A percentile compares a stretch with the other conserved stretches of the same genome.
Conservation (phyloP, 371 early-diverging fungal genomes). For the Mortierella sp. region DNA sequence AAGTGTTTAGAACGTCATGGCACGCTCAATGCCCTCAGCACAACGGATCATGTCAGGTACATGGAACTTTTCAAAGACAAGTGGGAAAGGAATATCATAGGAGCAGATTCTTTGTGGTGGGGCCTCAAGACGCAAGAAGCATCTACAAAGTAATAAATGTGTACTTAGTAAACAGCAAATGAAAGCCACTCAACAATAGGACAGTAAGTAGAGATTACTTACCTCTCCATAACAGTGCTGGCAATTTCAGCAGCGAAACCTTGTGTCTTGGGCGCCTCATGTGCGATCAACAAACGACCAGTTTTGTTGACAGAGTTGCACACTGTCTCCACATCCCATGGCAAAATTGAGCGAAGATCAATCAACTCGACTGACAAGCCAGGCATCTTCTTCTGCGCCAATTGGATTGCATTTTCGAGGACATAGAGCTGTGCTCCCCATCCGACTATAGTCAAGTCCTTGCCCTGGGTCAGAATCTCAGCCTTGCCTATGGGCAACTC, state of each 20-base stretch:
- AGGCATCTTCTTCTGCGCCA: slow-evolving; percentile 90
- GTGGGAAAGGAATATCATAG: slow-evolving; percentile 96
- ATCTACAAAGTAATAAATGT: slow-evolving; percentile 27
- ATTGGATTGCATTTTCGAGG: slow-evolving; percentile 90
- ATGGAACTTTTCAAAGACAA: slow-evolving; percentile 95
- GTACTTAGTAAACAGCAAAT: background rate
- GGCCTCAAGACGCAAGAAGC: slow-evolving; percentile 86
- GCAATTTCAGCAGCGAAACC: slow-evolving; percentile 98
- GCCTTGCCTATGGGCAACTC: slow-evolving; percentile 95
- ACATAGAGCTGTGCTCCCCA: slow-evolving; percentile 96
- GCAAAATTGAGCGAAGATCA: slow-evolving; percentile 92
- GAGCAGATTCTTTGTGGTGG: slow-evolving; percentile 92
- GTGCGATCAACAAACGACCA: slow-evolving; percentile 93
- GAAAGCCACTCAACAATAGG: background rate
- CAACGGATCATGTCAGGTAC: slow-evolving; percentile 91
- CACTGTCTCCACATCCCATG: slow-evolving; percentile 96
- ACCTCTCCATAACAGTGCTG: slow-evolving; percentile 89
- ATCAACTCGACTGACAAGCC: slow-evolving; percentile 95
- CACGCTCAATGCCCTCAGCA: slow-evolving; percentile 84
- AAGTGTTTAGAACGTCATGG: slow-evolving; percentile 49
- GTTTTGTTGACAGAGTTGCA: slow-evolving; percentile 96
- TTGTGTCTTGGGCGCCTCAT: slow-evolving; percentile 94
- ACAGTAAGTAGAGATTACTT: slow-evolving; percentile 56
- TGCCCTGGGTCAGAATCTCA: slow-evolving; percentile 90
- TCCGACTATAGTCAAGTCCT: slow-evolving; percentile 93